These are phyloP conservation scores for Rhododendron mucronatum DNA, from an alignment of 148 eudicot genomes.

Conservation along the genomic window DNA sequence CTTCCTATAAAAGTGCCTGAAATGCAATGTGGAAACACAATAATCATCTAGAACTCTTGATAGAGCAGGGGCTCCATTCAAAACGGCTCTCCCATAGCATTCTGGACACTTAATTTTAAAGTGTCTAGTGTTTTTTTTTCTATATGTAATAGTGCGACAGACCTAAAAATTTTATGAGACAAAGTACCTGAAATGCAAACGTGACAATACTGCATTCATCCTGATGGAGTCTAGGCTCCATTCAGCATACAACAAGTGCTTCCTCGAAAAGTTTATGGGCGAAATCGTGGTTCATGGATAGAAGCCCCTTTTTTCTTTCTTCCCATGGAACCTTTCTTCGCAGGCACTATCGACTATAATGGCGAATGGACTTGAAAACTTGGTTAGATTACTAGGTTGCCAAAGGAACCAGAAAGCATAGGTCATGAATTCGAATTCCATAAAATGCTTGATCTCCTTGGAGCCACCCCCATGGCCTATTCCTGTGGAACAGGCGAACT, in stretches of 20 bases:
- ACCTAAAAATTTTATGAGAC: background rate
- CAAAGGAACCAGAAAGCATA: background rate
- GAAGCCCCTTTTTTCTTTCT: too few relatives aligned
- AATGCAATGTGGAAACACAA: background rate
- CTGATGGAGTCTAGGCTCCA: too few relatives aligned
- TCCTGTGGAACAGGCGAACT: too few relatives aligned
- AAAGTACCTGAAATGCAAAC: background rate
- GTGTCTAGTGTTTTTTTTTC: background rate
- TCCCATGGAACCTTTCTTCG: too few relatives aligned
- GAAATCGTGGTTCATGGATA: too few relatives aligned
- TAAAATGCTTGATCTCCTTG: too few relatives aligned
- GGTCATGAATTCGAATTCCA: background rate
- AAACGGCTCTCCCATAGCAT: background rate
- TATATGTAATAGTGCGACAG: background rate
- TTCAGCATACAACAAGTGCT: too few relatives aligned
- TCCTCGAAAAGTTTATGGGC: too few relatives aligned
- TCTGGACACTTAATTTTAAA: background rate
- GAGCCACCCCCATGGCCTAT: too few relatives aligned
- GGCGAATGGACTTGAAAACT: too few relatives aligned
- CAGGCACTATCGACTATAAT: too few relatives aligned
- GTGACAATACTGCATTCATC: background rate
- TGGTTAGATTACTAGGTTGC: background rate
- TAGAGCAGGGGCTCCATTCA: background rate
- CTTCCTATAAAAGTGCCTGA: background rate
- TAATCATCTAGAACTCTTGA: background rate